These are phyloP conservation scores for Hypoxylon sp. DNA, from an alignment of 2,329 filamentous ascomycete species.

Conservation along the genomic window DNA sequence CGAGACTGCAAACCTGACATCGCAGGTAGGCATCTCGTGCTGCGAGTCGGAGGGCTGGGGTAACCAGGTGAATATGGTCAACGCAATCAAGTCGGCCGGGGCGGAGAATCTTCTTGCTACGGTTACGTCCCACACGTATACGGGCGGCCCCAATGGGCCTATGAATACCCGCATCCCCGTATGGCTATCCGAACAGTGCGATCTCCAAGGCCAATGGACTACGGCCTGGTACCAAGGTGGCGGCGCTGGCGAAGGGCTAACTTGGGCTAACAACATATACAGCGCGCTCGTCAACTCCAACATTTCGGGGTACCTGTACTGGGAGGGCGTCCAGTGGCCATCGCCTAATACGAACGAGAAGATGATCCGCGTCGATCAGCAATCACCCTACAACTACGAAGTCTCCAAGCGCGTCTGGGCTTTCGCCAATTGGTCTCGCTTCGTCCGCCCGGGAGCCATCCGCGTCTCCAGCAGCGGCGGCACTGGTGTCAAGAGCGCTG, in stretches of 20 bases:
- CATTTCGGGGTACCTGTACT: constrained; percentile 69
- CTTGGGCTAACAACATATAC: constrained; percentile 70
- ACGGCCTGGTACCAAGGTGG: constrained; percentile 65
- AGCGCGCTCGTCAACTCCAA: constrained; percentile 64
- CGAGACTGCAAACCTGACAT: constrained; percentile 47
- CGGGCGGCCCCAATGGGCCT: constrained; percentile 54
- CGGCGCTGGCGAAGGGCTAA: constrained; percentile 66
- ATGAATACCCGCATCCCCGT: constrained; percentile 56
- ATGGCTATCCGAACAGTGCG: constrained; percentile 66
- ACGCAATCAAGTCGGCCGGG: constrained; percentile 55
- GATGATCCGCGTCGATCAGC: constrained; percentile 64
- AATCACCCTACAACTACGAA: constrained; percentile 54
- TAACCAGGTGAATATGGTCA: constrained; percentile 57
- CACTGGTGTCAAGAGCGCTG: constrained; percentile 54
- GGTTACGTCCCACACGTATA: constrained; percentile 61
- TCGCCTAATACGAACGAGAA: constrained; percentile 59
- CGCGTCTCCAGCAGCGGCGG: constrained; percentile 53
- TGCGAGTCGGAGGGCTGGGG: constrained; percentile 58
- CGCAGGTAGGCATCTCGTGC: constrained; percentile 50
- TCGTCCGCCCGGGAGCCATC: constrained; percentile 58
- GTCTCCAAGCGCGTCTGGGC: constrained; percentile 58
- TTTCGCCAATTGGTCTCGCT: constrained; percentile 59
- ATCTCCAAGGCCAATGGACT: constrained; percentile 62
- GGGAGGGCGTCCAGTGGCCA: constrained; percentile 59
- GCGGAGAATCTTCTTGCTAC: constrained; percentile 55